These are phyloP conservation scores for Pichia sp. DNA, from an alignment of 1,139 yeast species.

Conservation along the genomic window DNA sequence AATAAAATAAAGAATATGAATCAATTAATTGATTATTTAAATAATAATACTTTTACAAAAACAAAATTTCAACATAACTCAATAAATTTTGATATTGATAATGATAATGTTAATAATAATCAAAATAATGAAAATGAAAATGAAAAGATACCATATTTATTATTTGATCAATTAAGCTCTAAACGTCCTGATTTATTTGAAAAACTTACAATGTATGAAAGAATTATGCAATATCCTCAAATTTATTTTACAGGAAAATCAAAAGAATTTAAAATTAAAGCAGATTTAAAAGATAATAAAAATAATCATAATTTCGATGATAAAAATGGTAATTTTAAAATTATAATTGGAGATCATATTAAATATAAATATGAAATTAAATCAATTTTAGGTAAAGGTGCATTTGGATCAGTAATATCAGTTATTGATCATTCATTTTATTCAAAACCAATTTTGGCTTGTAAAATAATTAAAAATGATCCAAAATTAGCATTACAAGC, in stretches of 20 bases:
- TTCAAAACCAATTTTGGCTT: conserved; percentile 44
- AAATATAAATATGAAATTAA: conserved; percentile 66
- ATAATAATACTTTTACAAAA: not conserved
- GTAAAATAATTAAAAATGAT: conserved; percentile 71
- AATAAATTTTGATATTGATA: not conserved
- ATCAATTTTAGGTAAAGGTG: conserved; percentile 64
- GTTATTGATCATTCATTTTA: conserved; percentile 63
- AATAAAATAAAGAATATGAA: not conserved
- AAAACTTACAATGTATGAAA: conserved; percentile 42
- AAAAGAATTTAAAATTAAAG: conserved; percentile 23
- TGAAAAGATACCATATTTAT: not conserved
- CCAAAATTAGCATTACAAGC: conserved; percentile 75
- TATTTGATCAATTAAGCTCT: conserved; percentile 16
- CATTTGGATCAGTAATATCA: conserved; percentile 74
- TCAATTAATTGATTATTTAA: not conserved
- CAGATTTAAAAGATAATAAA: conserved; percentile 40
- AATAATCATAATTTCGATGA: conserved; percentile 74
- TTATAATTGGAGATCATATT: conserved; percentile 61
- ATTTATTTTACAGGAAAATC: conserved; percentile 36
- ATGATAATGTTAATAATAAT: no score
- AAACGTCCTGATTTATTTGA: conserved; percentile 20
- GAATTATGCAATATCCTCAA: conserved; percentile 37
- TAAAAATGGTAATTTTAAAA: conserved; percentile 53
- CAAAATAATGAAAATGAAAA: not conserved
- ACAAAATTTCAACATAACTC: not conserved